A percentile compares a stretch with the other conserved stretches of the same genome.
phyloP scores from a whole-genome alignment of 768 basidiomycete species.

The Termitomyces sp. region DNA sequence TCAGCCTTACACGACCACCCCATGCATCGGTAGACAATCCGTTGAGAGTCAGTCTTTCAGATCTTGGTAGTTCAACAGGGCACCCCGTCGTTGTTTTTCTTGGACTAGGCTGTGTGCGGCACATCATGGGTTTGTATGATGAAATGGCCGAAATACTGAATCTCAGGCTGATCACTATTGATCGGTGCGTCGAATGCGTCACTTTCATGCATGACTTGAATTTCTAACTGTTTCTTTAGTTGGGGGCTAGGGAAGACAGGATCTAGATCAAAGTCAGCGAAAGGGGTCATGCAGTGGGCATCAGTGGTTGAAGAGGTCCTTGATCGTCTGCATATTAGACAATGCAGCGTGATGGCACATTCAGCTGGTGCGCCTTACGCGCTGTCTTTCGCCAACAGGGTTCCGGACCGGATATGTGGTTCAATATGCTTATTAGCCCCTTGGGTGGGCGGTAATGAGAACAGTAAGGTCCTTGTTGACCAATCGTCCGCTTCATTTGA shows the following conservation, averaged over 20 bases:
- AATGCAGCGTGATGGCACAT: conserved; percentile 91
- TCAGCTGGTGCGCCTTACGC: conserved; percentile 96
- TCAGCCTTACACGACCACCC: conserved; percentile 74
- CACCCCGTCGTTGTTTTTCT: conserved; percentile 89
- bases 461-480: conserved; percentile 46
- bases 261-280: conserved; percentile 56
- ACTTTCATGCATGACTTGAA: conserved; percentile 2
- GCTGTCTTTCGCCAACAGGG: conserved; percentile 75
- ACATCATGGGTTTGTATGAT: conserved; percentile 93
- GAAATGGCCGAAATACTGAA: conserved; percentile 90
- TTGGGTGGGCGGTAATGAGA: conserved; percentile 92
- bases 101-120: conserved; percentile 90
- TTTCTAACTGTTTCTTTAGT: conserved; percentile 29
- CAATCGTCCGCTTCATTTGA: conserved; percentile 5
- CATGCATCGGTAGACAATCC: conserved; percentile 73
- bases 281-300: conserved; percentile 89
- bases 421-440: conserved; percentile 88
- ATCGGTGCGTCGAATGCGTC: conserved; percentile 51
- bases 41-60: conserved; percentile 86
- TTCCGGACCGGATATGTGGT: conserved; percentile 72
- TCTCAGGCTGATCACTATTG: conserved; percentile 88
- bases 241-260: conserved; percentile 93
- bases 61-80: conserved; percentile 82
- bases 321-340: conserved; percentile 67
- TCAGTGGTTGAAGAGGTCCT: conserved; percentile 86